Conservation (phyloP, 176 grass and related monocot species). For the Aegilops sharonensis region DNA sequence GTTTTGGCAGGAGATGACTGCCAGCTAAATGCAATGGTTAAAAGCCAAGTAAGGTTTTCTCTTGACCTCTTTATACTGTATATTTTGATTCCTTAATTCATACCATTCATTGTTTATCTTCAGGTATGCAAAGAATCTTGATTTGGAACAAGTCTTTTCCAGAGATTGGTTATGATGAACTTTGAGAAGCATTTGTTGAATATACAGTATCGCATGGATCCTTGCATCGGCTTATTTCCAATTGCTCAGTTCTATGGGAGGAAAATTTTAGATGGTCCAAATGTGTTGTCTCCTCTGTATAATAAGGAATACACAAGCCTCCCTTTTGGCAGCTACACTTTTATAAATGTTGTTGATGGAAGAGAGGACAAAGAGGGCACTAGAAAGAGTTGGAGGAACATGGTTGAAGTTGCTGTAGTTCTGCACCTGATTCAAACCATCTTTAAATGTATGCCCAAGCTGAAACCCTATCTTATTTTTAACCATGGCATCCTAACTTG, state of each 20-base stretch:
- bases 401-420: constrained; percentile 68
- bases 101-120: background rate
- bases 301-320: constrained; percentile 42
- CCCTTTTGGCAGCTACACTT: constrained; percentile 52
- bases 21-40: constrained; percentile 61
- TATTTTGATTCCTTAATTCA: background rate
- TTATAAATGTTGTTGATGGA: constrained; percentile 58
- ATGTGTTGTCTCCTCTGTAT: constrained; percentile 47
- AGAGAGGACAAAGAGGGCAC: constrained; percentile 67
- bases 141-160: constrained; percentile 70
- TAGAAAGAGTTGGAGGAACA: constrained; percentile 48
- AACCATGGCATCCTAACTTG: background rate
- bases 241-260: constrained; percentile 55
- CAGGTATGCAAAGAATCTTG: constrained; percentile 66
- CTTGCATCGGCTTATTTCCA: constrained; percentile 68
- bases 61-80: background rate
- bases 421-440: constrained; percentile 48
- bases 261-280: constrained; percentile 64
- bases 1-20: constrained; percentile 72
- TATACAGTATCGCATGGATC: constrained; percentile 78
- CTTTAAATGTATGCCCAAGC: constrained; percentile 49
- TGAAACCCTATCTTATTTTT: background rate
- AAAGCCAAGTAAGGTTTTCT: constrained; percentile 48
- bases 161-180: constrained; percentile 51
- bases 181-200: constrained; percentile 66